Evolutionary conservation across 495 filamentous ascomycete species (phyloP), one percentile per base, ranked within the genome.

Genomic region (Usnea hakonensis): DNA sequence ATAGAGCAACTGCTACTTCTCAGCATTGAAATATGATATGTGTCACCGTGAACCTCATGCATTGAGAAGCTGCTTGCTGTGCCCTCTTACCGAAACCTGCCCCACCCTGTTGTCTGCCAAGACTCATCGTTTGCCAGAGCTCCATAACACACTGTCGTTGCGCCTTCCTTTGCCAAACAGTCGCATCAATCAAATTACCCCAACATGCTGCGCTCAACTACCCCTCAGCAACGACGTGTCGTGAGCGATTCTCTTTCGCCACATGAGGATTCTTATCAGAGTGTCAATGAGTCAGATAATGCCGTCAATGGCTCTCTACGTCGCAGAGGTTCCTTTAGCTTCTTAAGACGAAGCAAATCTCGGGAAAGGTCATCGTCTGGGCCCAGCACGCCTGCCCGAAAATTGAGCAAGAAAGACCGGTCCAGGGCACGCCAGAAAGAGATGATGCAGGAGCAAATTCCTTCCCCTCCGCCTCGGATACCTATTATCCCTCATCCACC

Each of bases 341-440:
- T 95, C 71, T 81, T 95, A 56, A 86, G 88, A 72, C 88, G 90
- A 66, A 86, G 84, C 68, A 94, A 90, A 76, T 93, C 90, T 48
- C 86, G 85, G 43, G 89, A 85, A 73, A 80, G 40, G 63, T 77
- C 56, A 67, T 70, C 26, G 69, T 79, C 65, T 69, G 68, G 54
- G 74, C 74, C 67, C 30, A 70, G 62, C 46, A 64, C 75, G 9
- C 82, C 90, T 11, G 79, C 81, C 50, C 76, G 78, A 71, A 86
- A 84, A 71, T 72, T 81, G 62, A 87, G 81, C 81, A 91, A 88
- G 78, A 88, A 84, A 69, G 76, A 80, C 58, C 81, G 83, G 63
- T 75, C 78, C 13, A 77, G 81, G 48, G 76, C 77, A 62, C 79
- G 75, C 71, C 82, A 87, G 71, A 84, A 87, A 67, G 87, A 90